phyloP scores from a whole-genome alignment of 495 filamentous ascomycete species.

The Tuber calosporum region DNA sequence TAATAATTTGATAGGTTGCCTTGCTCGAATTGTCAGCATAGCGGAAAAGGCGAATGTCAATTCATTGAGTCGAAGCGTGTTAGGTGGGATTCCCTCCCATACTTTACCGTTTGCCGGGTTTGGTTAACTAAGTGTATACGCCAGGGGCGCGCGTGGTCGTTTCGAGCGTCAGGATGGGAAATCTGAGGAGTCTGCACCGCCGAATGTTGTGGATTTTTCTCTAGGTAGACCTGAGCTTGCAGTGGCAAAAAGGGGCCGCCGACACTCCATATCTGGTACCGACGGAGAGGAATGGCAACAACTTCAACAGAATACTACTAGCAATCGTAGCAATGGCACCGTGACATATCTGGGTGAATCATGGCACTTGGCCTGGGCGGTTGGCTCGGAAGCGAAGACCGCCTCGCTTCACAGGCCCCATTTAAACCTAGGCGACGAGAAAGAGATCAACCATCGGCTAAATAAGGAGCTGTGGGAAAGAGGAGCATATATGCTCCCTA shows the following conservation, averaged over 20 bases:
- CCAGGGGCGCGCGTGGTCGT: slow-evolving; percentile 26
- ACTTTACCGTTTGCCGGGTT: neutral
- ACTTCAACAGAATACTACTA: slow-evolving; percentile 15
- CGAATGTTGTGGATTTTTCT: slow-evolving; percentile 3
- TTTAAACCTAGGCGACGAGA: slow-evolving; percentile 12
- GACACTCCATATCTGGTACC: slow-evolving; percentile 20
- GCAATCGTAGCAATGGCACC: slow-evolving; percentile 14
- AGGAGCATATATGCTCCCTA: slow-evolving; percentile 23
- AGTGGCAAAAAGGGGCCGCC: neutral
- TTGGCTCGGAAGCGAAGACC: slow-evolving; percentile 1
- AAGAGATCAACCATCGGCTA: slow-evolving; percentile 17
- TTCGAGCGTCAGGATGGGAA: slow-evolving; percentile 26
- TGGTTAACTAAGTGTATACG: neutral
- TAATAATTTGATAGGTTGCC: slow-evolving; percentile 13
- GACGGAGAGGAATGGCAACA: slow-evolving; percentile 21
- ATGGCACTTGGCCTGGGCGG: slow-evolving; percentile 26
- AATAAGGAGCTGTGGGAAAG: slow-evolving; percentile 21
- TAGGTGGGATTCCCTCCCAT: slow-evolving; percentile 7
- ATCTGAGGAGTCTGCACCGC: neutral
- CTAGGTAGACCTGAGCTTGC: neutral
- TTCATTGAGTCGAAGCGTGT: slow-evolving; percentile 30
- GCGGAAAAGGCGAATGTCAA: slow-evolving; percentile 22
- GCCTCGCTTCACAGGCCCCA: slow-evolving; percentile 18
- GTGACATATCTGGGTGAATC: slow-evolving; percentile 28
- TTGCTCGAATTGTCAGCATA: slow-evolving; percentile 27